Percentiles rank a stretch among this genome's conserved stretches.
Evolutionary conservation across 148 eudicot species (phyloP).

Genomic region (Hydrangea macrophylla): DNA sequence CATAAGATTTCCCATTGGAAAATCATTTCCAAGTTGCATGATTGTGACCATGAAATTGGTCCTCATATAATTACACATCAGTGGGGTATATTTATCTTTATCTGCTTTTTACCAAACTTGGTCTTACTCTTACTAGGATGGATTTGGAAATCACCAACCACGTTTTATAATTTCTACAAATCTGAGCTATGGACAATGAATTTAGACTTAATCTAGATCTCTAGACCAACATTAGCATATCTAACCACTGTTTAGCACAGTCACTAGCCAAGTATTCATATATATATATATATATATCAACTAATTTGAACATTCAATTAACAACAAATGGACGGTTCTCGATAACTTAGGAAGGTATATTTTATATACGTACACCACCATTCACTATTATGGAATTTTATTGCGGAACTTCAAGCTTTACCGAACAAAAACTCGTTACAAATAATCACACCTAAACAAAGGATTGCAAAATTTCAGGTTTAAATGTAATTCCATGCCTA

Average conservation of each 20-base stretch:
- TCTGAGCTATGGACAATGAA: conserved; percentile 12
- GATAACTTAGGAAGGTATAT: neutral
- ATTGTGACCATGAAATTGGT: conserved; percentile 22
- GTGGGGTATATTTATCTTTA: neutral
- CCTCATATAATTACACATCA: conserved; percentile 8
- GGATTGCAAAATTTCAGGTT: too few species aligned
- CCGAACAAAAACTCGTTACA: too few species aligned
- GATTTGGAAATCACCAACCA: too few species aligned
- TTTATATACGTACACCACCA: too few species aligned
- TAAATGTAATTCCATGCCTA: too few species aligned
- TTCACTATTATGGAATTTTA: neutral
- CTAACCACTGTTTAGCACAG: neutral
- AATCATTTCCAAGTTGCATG: conserved; percentile 18
- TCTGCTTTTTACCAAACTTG: neutral
- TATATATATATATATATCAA: neutral
- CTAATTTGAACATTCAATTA: conserved; percentile 8
- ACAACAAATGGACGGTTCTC: conserved; percentile 9
- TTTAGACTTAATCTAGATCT: conserved; percentile 12
- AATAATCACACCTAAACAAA: too few species aligned
- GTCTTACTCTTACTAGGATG: too few species aligned
- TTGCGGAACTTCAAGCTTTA: neutral
- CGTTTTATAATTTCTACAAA: too few species aligned
- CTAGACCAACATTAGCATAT: neutral
- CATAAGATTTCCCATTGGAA: conserved; percentile 15
- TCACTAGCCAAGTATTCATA: conserved; percentile 7